A percentile compares a stretch with the other conserved stretches of the same genome.
Conservation (phyloP, 768 basidiomycete genomes). For the Guyanaporus albipodus region DNA sequence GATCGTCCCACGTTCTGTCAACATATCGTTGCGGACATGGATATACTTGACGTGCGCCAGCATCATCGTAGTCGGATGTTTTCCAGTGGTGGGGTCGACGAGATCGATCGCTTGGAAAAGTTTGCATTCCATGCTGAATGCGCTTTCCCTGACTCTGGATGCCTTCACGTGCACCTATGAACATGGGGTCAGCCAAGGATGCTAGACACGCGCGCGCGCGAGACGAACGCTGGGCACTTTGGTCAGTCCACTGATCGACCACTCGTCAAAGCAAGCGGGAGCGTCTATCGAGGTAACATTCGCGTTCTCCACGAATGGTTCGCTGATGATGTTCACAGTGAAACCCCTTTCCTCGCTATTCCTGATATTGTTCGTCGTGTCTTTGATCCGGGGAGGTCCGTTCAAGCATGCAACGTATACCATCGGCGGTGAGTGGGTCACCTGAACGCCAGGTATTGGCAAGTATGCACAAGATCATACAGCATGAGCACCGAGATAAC, state of each 20-base stretch:
- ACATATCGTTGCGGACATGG: slow-evolving; percentile 41
- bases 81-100: slow-evolving; percentile 29
- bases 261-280: slow-evolving; percentile 37
- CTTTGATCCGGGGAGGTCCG: slow-evolving; percentile 30
- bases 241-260: slow-evolving; percentile 41
- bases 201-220: not conserved
- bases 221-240: slow-evolving; percentile 22
- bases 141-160: slow-evolving; percentile 42
- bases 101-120: slow-evolving; percentile 33
- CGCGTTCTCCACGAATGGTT: slow-evolving; percentile 40
- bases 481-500: too few relatives aligned
- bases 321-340: slow-evolving; percentile 56
- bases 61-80: slow-evolving; percentile 31
- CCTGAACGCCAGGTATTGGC: slow-evolving; percentile 7
- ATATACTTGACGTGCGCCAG: slow-evolving; percentile 41
- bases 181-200: not conserved
- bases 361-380: slow-evolving; percentile 46
- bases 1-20: slow-evolving; percentile 34
- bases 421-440: slow-evolving; percentile 26
- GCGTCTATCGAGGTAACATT: slow-evolving; percentile 37
- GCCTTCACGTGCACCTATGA: slow-evolving; percentile 37
- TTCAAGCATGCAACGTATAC: slow-evolving; percentile 35
- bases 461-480: not conserved
- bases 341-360: slow-evolving; percentile 46
- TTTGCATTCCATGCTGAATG: slow-evolving; percentile 47